phyloP scores from a whole-genome alignment of 1,284 basidiomycete species.

The Volvariella surrecta region DNA sequence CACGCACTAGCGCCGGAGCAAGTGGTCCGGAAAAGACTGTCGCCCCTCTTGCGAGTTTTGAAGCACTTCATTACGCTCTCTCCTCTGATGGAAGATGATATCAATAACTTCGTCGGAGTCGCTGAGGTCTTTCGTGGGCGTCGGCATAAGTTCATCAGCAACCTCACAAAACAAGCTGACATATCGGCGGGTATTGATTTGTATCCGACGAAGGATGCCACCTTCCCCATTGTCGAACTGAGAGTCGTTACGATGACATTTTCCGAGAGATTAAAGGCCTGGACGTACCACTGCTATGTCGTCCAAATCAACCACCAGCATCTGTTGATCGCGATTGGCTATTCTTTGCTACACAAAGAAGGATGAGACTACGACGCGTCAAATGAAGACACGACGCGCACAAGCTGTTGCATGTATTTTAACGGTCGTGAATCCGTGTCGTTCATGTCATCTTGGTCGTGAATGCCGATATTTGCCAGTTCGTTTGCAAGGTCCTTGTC shows the following conservation, averaged over 20 bases:
- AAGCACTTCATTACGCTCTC: constrained; percentile 77
- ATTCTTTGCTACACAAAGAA: constrained; percentile 65
- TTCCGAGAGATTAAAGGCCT: background rate
- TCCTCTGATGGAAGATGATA: constrained; percentile 88
- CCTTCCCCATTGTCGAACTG: constrained; percentile 60
- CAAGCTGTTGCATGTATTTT: constrained; percentile 90
- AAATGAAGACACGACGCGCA: constrained; percentile 31
- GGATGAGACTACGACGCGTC: constrained; percentile 20
- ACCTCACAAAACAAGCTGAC: constrained; percentile 85
- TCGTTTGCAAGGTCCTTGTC: constrained; percentile 62
- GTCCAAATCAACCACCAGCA: constrained; percentile 76
- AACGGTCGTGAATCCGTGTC: constrained; percentile 32
- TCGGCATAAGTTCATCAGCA: constrained; percentile 83
- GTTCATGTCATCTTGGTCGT: constrained; percentile 40
- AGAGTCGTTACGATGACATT: constrained; percentile 4
- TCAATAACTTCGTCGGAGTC: constrained; percentile 90
- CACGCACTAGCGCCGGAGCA: constrained; percentile 91
- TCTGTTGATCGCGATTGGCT: constrained; percentile 87
- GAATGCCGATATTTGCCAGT: constrained; percentile 65
- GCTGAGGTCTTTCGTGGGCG: constrained; percentile 82
- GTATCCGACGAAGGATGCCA: constrained; percentile 70
- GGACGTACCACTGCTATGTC: constrained; percentile 60
- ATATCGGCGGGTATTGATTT: constrained; percentile 86
- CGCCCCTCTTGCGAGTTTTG: constrained; percentile 54
- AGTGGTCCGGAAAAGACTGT: constrained; percentile 70